Evolutionary conservation across 352 stramenopile genomes (phyloP).

Genomic region (Pythium sp.): DNA sequence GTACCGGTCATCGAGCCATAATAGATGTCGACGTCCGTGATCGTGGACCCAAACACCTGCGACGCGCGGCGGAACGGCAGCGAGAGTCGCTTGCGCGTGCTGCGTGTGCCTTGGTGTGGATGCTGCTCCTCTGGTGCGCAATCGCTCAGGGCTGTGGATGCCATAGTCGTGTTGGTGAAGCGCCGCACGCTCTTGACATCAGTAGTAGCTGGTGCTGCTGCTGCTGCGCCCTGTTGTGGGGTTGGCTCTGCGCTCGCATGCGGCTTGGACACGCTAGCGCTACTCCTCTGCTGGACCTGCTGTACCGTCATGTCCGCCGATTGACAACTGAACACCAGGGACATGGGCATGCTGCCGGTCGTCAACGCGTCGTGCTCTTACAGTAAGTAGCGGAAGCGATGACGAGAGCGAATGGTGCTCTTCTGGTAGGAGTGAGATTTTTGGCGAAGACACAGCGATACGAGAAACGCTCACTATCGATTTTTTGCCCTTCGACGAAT

Average conservation of each 20-base stretch:
- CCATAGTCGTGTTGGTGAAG: neutral
- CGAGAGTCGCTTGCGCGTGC: slow-evolving; percentile 13
- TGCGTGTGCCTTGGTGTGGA: neutral
- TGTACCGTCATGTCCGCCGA: neutral
- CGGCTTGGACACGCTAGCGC: neutral
- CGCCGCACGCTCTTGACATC: neutral
- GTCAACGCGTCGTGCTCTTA: no score
- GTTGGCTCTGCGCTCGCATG: neutral
- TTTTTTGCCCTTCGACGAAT: no score
- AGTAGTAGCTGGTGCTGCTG: neutral
- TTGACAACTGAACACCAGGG: slow-evolving; percentile 5
- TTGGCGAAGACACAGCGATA: no score
- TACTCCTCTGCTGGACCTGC: neutral
- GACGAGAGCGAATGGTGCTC: no score
- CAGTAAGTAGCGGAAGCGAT: neutral
- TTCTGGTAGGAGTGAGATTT: no score
- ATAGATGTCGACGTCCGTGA: slow-evolving; percentile 84
- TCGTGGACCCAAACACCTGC: slow-evolving; percentile 16
- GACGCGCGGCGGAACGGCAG: slow-evolving; percentile 16
- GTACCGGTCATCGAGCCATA: slow-evolving; percentile 94
- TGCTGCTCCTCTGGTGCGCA: neutral
- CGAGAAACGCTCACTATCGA: no score
- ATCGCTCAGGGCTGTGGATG: neutral
- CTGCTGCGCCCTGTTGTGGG: neutral
- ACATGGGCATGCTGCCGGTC: neutral